phyloP scores from a whole-genome alignment of 306 rosid species.

The Vigna hirtella region DNA sequence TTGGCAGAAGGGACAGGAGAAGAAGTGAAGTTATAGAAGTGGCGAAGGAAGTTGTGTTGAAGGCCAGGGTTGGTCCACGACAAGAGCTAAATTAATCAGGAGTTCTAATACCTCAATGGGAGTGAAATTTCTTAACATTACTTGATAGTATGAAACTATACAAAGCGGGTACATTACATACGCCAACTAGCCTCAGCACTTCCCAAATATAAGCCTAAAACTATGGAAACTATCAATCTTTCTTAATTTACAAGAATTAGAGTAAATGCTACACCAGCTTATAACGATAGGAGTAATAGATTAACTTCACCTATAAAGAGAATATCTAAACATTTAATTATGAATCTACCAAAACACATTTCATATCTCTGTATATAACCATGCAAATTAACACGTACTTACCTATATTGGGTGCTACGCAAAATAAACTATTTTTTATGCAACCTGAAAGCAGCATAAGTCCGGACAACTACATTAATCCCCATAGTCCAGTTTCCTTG shows the following conservation, averaged over 20 bases:
- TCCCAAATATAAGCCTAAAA: neutral
- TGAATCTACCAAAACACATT: conserved; percentile 25
- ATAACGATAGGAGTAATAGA: neutral
- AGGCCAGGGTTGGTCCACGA: conserved; percentile 5
- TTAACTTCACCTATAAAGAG: neutral
- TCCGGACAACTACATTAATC: neutral
- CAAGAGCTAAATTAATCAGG: neutral
- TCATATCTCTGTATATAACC: neutral
- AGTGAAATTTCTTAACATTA: neutral
- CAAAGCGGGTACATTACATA: neutral
- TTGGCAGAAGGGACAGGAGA: neutral
- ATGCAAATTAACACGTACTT: conserved; percentile 1
- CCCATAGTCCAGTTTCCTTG: conserved; percentile 4
- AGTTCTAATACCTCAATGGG: neutral
- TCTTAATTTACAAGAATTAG: neutral
- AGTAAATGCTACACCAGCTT: neutral
- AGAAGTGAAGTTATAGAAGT: neutral
- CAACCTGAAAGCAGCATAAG: neutral
- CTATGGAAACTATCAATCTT: neutral
- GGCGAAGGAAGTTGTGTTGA: neutral
- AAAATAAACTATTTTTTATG: conserved; percentile 19
- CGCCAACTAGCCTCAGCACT: neutral
- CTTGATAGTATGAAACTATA: neutral
- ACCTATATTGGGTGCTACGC: neutral
- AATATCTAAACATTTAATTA: neutral